A percentile compares a stretch with the other conserved stretches of the same genome.
phyloP scores from a whole-genome alignment of 192 early-diverging fungal species.

The Jimgerdemannia flammicorona region DNA sequence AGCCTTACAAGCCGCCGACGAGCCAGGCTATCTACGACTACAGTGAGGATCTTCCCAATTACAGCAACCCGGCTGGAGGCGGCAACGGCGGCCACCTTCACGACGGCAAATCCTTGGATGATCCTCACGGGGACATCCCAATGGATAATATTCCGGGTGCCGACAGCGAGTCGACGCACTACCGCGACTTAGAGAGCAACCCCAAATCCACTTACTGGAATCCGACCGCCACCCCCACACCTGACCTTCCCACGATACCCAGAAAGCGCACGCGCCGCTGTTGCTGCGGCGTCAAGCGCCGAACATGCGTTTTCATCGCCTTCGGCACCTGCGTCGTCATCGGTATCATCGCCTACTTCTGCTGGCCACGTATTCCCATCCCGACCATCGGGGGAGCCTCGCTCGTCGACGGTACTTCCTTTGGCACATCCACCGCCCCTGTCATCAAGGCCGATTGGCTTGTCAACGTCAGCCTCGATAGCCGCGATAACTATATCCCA shows the following conservation, averaged over 20 bases:
- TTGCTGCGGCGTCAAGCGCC: not conserved
- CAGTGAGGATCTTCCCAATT: not conserved
- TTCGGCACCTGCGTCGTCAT: not conserved
- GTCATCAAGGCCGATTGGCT: conserved; percentile 7
- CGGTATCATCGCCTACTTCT: not conserved
- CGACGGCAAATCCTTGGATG: not conserved
- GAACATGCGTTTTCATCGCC: conserved; percentile 1
- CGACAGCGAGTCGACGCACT: not conserved
- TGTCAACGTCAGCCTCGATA: conserved; percentile 17
- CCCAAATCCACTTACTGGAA: conserved; percentile 1
- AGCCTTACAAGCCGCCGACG: conserved; percentile 1
- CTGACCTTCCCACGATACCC: not conserved
- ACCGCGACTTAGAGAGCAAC: not conserved
- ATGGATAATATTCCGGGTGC: not conserved
- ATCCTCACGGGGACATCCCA: not conserved
- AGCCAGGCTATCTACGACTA: not conserved
- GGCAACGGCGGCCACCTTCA: not conserved
- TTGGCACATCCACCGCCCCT: not conserved
- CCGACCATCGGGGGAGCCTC: not conserved
- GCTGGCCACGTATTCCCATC: not conserved
- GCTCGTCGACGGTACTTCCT: not conserved
- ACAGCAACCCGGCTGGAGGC: not conserved
- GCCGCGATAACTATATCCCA: conserved; percentile 20
- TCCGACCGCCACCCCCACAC: not conserved
- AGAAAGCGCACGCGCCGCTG: not conserved